Conservation (phyloP, 352 stramenopile genomes). For the Globisporangium yorkense region DNA sequence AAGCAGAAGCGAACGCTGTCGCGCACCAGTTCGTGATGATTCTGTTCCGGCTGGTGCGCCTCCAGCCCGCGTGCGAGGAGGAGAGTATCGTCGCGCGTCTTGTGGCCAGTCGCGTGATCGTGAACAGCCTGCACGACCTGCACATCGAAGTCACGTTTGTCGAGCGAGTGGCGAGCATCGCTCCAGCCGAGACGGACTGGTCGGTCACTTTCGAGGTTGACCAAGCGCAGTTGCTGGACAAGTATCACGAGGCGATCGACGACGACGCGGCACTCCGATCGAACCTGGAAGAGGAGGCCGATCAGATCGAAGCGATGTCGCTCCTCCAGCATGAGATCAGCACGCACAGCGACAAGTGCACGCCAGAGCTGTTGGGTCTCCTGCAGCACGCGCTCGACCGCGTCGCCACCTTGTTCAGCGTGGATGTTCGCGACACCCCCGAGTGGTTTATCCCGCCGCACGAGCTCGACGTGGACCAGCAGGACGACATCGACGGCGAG, state of each 20-base stretch:
- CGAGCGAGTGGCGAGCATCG: background rate
- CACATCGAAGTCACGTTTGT: background rate
- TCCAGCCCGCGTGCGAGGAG: background rate
- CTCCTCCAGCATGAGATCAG: conserved; percentile 4
- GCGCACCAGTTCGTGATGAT: too few species aligned
- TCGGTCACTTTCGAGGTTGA: too few species aligned
- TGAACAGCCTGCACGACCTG: background rate
- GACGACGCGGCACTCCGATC: too few species aligned
- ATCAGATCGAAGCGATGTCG: background rate
- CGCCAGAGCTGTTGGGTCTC: background rate
- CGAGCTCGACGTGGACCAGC: background rate
- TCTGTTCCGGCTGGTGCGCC: too few species aligned
- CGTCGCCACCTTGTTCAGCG: background rate
- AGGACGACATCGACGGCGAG: too few species aligned
- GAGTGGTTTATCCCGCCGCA: conserved; percentile 2
- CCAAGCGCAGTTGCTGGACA: too few species aligned
- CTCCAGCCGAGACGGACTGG: too few species aligned
- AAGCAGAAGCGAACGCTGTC: too few species aligned
- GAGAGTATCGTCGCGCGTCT: background rate
- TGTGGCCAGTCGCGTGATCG: background rate
- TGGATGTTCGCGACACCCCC: background rate
- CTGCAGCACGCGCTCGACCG: too few species aligned
- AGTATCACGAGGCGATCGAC: too few species aligned
- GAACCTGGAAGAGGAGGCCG: background rate
- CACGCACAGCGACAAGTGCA: conserved; percentile 1